These are phyloP conservation scores for Drosera capensis DNA, from an alignment of 148 eudicot species.

Conservation along the genomic window DNA sequence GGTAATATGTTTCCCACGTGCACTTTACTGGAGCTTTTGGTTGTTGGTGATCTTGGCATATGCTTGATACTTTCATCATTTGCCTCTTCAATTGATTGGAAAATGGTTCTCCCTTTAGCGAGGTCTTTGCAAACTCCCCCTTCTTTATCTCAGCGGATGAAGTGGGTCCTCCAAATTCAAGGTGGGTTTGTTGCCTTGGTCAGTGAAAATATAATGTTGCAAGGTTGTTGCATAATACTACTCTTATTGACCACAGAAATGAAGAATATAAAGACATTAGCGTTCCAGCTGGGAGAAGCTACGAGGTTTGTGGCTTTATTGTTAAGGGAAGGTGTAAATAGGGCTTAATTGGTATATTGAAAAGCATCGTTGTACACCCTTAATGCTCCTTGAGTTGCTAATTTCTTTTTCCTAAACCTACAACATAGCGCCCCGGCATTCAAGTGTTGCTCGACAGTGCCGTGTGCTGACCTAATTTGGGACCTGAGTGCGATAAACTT, in stretches of 20 bases:
- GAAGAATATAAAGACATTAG: slow-evolving; percentile 69
- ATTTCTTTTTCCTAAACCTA: too few species aligned
- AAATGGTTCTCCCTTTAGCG: slow-evolving; percentile 32
- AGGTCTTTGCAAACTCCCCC: slow-evolving; percentile 90
- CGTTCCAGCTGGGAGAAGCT: slow-evolving; percentile 65
- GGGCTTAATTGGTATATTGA: background rate
- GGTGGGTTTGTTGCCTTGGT: slow-evolving; percentile 19
- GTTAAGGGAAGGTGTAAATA: background rate
- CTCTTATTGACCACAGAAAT: slow-evolving; percentile 24
- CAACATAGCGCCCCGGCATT: too few species aligned
- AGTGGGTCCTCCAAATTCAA: slow-evolving; percentile 51
- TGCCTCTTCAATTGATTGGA: slow-evolving; percentile 15
- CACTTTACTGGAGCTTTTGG: background rate
- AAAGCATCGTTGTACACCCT: background rate
- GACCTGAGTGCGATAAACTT: too few species aligned
- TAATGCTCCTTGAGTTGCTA: too few species aligned
- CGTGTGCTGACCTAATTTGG: too few species aligned
- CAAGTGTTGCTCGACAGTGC: too few species aligned
- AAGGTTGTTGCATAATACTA: background rate
- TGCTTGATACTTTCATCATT: background rate
- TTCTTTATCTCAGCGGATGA: slow-evolving; percentile 88
- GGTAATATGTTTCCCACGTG: slow-evolving; percentile 25
- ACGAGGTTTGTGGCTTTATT: slow-evolving; percentile 49
- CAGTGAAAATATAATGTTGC: background rate
- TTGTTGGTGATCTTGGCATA: background rate